phyloP scores from a whole-genome alignment of 2,329 filamentous ascomycete genomes.

The Fusarium albosuccineum region DNA sequence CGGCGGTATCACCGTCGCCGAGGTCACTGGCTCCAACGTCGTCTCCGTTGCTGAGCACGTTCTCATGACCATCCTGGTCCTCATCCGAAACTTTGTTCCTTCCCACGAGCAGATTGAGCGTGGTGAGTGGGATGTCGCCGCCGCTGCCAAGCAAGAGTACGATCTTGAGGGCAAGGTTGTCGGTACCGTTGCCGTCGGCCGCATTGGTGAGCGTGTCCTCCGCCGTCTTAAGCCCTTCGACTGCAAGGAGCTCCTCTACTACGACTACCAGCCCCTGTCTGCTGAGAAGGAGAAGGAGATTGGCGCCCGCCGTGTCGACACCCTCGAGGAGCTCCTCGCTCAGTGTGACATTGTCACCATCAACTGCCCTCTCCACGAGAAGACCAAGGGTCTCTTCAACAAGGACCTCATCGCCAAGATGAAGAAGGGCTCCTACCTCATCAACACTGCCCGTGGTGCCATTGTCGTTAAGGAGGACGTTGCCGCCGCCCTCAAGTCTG shows the following conservation, averaged over 20 bases:
- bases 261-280: slow-evolving; percentile 95
- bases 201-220: slow-evolving; percentile 97
- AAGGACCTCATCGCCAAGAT: slow-evolving; percentile 99
- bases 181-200: slow-evolving; percentile 95
- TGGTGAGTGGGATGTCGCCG: slow-evolving; percentile 96
- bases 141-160: slow-evolving; percentile 97
- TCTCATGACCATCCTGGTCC: slow-evolving; percentile 96
- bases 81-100: slow-evolving; percentile 98
- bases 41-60: slow-evolving; percentile 99
- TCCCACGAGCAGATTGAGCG: slow-evolving; percentile 92
- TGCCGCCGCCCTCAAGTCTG: slow-evolving; percentile 89
- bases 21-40: slow-evolving; percentile 98
- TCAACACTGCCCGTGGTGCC: slow-evolving; percentile 98
- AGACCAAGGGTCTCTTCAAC: slow-evolving; percentile 96
- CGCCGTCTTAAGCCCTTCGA: slow-evolving; percentile 96
- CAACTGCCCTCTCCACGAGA: slow-evolving; percentile 99
- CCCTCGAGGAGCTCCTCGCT: slow-evolving; percentile 90
- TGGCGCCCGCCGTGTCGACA: slow-evolving; percentile 89
- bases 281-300: slow-evolving; percentile 94
- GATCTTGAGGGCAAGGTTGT: slow-evolving; percentile 98
- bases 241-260: slow-evolving; percentile 99
- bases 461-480: slow-evolving; percentile 99
- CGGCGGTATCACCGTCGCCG: slow-evolving; percentile 94
- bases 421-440: slow-evolving; percentile 97
- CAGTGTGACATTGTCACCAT: slow-evolving; percentile 99